Evolutionary conservation across 805 yeast genomes (phyloP), one percentile per base, ranked within the genome.

Genomic region (Lipomyces orientalis): DNA sequence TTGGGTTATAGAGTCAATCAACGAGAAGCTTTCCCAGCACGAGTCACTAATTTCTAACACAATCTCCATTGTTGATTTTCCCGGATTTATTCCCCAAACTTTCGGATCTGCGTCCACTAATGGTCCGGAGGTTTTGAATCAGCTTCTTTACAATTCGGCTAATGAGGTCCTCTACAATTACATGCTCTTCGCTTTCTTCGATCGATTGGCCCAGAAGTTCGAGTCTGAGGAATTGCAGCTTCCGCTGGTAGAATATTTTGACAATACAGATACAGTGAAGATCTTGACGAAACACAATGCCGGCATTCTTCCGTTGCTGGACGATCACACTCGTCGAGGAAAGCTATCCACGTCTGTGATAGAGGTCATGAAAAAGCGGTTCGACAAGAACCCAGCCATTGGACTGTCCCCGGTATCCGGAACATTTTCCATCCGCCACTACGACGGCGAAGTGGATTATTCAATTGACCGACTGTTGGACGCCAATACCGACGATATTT

Each of bases 391-490:
- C 33, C 67, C 68, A 6, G 68, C 68, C 5, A 16, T 68, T 14
- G 57, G 51, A 16, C 22, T 66, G 31, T 60, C 65, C n/a, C 62
- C 73, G 2, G 68, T 74, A 6, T 70, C 76, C 10, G 65, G 71
- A 33, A 61, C 75, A 7, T 86, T 86, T 71, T 76, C 84, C 9
- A 81, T 86, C 9, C 80, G 84, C 52, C 90, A 86, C 74, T 86
- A 84, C 72, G 88, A 88, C 55, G 89, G 88, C 10, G 82, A 81
- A 68, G 88, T 86, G 31, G 87, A 84, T 70, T 86, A 86, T 72
- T 78, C 83, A 49, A 83, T 84, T 31, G 85, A 82, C 43, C 80
- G 81, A 64, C 79, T 88, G 80, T 75, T 86, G 29, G 83, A 82
- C 55, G 84, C 85, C 67, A 84, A 85, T 70, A 80, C 81, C 31